Evolutionary conservation across 495 filamentous ascomycete species (phyloP).

Genomic region (Hypoxylon lenormandii): DNA sequence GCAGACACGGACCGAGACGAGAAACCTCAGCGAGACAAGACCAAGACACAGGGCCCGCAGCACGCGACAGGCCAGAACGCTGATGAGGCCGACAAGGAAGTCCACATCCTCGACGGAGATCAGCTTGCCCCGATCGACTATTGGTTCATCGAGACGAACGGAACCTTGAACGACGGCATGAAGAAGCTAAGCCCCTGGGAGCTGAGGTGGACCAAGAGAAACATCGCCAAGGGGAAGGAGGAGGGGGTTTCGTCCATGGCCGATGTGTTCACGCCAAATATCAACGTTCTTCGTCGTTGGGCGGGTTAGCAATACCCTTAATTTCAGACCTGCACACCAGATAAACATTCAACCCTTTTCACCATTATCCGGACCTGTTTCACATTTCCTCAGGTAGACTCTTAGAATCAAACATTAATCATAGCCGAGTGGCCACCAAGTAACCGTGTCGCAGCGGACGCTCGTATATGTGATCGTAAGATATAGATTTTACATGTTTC

Average conservation of each 20-base stretch:
- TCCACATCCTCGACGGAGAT: not conserved
- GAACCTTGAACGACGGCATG: constrained; percentile 35
- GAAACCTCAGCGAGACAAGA: too few species aligned
- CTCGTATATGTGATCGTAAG: constrained; percentile 5
- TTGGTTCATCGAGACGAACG: not conserved
- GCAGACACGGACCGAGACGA: too few species aligned
- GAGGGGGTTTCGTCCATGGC: not conserved
- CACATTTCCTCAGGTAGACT: too few species aligned
- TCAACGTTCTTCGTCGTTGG: too few species aligned
- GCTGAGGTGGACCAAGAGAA: not conserved
- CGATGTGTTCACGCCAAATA: too few species aligned
- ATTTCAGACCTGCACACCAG: too few species aligned
- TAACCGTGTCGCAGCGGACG: not conserved
- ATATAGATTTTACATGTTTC: constrained; percentile 28
- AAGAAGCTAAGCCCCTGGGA: not conserved
- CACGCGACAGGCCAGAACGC: too few species aligned
- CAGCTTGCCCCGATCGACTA: too few species aligned
- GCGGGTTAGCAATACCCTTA: too few species aligned
- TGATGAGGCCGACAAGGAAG: not conserved
- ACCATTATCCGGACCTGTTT: too few species aligned
- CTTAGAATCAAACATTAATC: not conserved
- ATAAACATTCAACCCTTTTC: too few species aligned
- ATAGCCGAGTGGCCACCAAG: not conserved
- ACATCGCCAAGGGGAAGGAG: not conserved
- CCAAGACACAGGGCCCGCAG: too few species aligned